A percentile compares a stretch with the other conserved stretches of the same genome.
Evolutionary conservation across 2,329 filamentous ascomycete genomes (phyloP).

Genomic region (Botrytis elliptica): DNA sequence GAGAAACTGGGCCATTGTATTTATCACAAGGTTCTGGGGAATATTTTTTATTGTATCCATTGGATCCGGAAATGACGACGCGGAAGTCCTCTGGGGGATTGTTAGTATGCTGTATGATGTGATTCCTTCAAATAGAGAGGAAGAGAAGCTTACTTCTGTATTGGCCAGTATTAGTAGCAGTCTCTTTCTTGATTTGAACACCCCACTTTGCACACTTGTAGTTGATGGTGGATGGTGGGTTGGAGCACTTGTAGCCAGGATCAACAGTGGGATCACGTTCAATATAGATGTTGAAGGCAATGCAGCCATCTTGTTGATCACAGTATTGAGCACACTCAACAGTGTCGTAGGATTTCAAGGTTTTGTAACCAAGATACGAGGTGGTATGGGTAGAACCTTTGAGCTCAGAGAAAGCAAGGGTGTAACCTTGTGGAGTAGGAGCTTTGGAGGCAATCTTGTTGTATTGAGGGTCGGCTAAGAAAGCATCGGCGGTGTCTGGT

Average conservation of each 20-base stretch:
- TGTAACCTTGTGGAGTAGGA: constrained; percentile 39
- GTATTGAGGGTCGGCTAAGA: constrained; percentile 1
- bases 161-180: constrained; percentile 40
- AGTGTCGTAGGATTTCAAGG: constrained; percentile 37
- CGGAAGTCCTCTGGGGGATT: constrained; percentile 37
- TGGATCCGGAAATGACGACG: constrained; percentile 46
- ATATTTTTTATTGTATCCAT: constrained; percentile 42
- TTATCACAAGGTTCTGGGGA: constrained; percentile 19
- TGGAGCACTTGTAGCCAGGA: constrained; percentile 37
- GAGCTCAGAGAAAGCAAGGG: constrained; percentile 38
- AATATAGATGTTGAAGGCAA: constrained; percentile 41
- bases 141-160: constrained; percentile 29
- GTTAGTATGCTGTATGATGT: background rate
- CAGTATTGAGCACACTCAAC: constrained; percentile 36
- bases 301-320: constrained; percentile 35
- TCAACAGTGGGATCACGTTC: constrained; percentile 40
- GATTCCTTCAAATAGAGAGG: too few relatives aligned
- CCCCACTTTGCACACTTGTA: constrained; percentile 43
- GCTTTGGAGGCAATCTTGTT: background rate
- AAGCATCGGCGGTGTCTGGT: constrained; percentile 7
- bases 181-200: constrained; percentile 32
- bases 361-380: constrained; percentile 36
- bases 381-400: constrained; percentile 37
- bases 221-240: constrained; percentile 40
- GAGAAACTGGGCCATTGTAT: constrained; percentile 33